Evolutionary conservation across 495 filamentous ascomycete species (phyloP), one percentile per base, ranked within the genome.

Genomic region (Monascus purpureus): DNA sequence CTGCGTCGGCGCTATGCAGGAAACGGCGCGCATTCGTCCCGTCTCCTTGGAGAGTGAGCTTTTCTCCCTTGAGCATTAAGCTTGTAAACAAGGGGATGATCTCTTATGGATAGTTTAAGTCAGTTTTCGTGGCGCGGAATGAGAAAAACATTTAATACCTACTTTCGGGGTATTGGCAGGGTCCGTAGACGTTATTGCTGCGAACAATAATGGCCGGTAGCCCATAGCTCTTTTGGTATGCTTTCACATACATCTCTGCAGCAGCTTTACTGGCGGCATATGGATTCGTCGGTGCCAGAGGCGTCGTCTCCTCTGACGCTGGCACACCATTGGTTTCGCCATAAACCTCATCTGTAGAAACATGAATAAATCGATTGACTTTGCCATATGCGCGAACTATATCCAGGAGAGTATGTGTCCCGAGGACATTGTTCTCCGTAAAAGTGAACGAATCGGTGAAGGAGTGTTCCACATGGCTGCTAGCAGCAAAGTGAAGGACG

Each of bases 141-240:
- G 9, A 5, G 20, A 9, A 22, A 5, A 22, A 9, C 5, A 22
- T 22, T 5, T 9, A 22, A 5, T 22, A 52, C 71, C 48, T 58
- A 82, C 79, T 83, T 52, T 86, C 80, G 1, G 79, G 80, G 42
- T 71, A 85, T 46, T 84, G 80, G 47, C 80, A 74, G 9, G 80
- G 80, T 0, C 80, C 80, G 40, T 82, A 84, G 15, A 86, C 75
- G 40, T 86, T 86, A 60, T 84, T 86, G 42, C 73, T 72, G 13
- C 80, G 65, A 25, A 80, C 72, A 37, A 83, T 75, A 39, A 83
- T 75, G 14, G 69, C 67, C 2, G 78, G 77, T 8, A 83, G 59
- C 33, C 73, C 72, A 55, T 80, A 82, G 47, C 67, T 74, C 53
- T 77, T 80, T 42, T 67, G 65, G 49, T 82, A 86, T 7, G 76